Base-by-base conservation (phyloP, 345 rosid genomes). In the Eucalyptus caleyi region DNA sequence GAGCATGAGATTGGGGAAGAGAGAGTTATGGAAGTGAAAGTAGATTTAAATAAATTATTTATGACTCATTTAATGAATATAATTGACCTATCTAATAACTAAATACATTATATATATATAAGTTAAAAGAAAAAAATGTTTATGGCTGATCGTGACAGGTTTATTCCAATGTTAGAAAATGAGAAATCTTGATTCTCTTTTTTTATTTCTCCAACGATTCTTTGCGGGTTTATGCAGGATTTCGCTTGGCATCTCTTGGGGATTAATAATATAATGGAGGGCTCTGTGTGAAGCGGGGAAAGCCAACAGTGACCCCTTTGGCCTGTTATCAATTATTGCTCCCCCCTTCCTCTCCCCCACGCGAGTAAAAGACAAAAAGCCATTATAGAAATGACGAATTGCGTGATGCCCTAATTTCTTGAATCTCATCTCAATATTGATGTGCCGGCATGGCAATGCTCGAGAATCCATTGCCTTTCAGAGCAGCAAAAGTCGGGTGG, bases 1-100 rank as follows among this genome's bases (percentile, higher is more conserved):
- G 6, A 56, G 6, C 13, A 0, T 1, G 6, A 23, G 30, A 24
- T 56, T 3, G 6, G 21, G 9, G 5, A 19, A 8, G 11, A 53
- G 24, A 53, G 10, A 8, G 59, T 21, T 53, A 19, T 21, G 23
- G 2, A 53, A 53, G 26, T 53, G 26, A 53, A 53, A 53, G 23
- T 53, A 2, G 2, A 9, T 18, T 18, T 53, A 19, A 53, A 53
- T 53, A 19, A 53, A 53, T 53, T 53, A 53, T 53, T 18, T 51
- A 51, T 51, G 56, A 51, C 5, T 56, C 27, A 23, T 56, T 56
- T 56, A 54, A 2, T 54, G 2, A 54, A 23, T 56, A 56, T 54
- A 23, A 54, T 23, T 4, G 11, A 23, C 26, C 2, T 4, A 54
- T 54, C 23, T 9, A 4, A 56, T 2, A 56, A 54, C 26, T 54